phyloP scores from a whole-genome alignment of 129 eudicot genomes.

The Chrysanthemum makinoi region DNA sequence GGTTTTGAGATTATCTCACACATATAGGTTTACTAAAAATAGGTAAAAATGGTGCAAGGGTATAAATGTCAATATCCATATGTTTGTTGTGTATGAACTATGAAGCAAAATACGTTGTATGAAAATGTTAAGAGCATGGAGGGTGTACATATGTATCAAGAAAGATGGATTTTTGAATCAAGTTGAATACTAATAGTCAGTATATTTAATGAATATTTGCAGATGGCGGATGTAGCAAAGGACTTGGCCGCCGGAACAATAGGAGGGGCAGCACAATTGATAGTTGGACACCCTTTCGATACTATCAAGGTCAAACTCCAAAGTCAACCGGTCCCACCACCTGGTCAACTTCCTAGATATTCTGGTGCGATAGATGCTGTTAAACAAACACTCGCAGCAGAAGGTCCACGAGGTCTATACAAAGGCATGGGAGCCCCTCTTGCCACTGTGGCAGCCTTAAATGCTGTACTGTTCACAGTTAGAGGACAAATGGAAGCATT shows the following conservation, averaged over 20 bases:
- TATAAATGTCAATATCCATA: too few species aligned
- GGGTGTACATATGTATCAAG: neutral
- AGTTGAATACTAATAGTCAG: neutral
- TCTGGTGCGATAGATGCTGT: conserved; percentile 96
- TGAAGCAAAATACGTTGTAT: neutral
- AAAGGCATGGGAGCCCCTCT: conserved; percentile 99
- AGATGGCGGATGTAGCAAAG: conserved; percentile 92
- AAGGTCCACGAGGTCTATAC: conserved; percentile 85
- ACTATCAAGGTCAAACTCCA: conserved; percentile 96
- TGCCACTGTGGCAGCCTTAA: conserved; percentile 94
- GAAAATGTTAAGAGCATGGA: neutral
- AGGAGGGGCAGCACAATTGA: conserved; percentile 89
- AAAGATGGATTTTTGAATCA: neutral
- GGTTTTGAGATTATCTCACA: too few species aligned
- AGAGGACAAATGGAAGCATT: conserved; percentile 89
- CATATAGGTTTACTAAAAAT: too few species aligned
- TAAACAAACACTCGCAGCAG: conserved; percentile 84
- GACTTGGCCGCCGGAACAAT: conserved; percentile 85
- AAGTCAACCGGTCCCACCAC: conserved; percentile 82
- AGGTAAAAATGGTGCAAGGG: too few species aligned
- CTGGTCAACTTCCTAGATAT: conserved; percentile 78
- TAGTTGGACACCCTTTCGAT: conserved; percentile 91
- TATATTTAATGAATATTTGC: conserved; percentile 9
- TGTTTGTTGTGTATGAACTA: too few species aligned
- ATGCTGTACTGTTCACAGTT: conserved; percentile 78